These are phyloP conservation scores for carrot (Daucus carota) DNA, from an alignment of 129 eudicot species.

Conservation along the genomic window DH1_v3.0 NC_030382.2:36253501-36254000, in stretches of 20 bases:
- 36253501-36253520: neutral
- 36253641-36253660: conserved; percentile 73
- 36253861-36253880: neutral
- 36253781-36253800: neutral
- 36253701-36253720: conserved; percentile 58
- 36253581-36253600: conserved; percentile 94
- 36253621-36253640: conserved; percentile 84
- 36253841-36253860: neutral
- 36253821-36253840: too few relatives aligned
- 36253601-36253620: conserved; percentile 92
- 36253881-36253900: neutral
- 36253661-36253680: conserved; percentile 73
- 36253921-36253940: conserved; percentile 96
- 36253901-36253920: conserved; percentile 4
- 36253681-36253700: conserved; percentile 83
- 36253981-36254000: conserved; percentile 85
- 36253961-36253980: conserved; percentile 81
- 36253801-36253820: neutral
- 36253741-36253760: neutral
- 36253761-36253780: neutral
- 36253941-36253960: conserved; percentile 81
- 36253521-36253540: neutral
- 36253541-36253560: neutral
- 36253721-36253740: neutral
- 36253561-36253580: conserved; percentile 68